phyloP scores from a whole-genome alignment of 1,139 yeast genomes.

The Diutina rugosa region DNA sequence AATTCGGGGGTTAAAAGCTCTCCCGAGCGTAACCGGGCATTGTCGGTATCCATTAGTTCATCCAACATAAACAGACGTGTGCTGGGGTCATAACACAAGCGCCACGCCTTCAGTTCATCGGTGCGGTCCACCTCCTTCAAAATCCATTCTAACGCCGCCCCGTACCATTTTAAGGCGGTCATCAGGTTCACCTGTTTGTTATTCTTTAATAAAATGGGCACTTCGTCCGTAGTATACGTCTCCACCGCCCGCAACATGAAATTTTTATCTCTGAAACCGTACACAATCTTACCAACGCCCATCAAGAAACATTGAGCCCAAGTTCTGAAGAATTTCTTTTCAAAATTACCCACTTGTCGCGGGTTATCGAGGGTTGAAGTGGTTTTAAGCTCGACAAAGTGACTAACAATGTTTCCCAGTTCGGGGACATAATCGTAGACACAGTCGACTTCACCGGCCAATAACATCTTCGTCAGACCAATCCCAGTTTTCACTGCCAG shows the following conservation, averaged over 20 bases:
- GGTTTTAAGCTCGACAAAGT: slow-evolving; percentile 82
- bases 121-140: slow-evolving; percentile 35
- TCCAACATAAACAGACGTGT: slow-evolving; percentile 16
- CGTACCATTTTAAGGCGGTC: slow-evolving; percentile 75
- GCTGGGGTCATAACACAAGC: slow-evolving; percentile 22
- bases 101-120: slow-evolving; percentile 23
- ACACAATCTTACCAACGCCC: slow-evolving; percentile 66
- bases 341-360: slow-evolving; percentile 47
- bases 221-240: slow-evolving; percentile 61
- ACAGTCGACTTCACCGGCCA: slow-evolving; percentile 92
- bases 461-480: slow-evolving; percentile 51
- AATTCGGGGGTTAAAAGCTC: slow-evolving; percentile 42
- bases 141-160: slow-evolving; percentile 75
- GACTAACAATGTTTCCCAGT: slow-evolving; percentile 36
- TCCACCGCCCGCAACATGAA: slow-evolving; percentile 56
- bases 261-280: slow-evolving; percentile 77
- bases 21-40: slow-evolving; percentile 17
- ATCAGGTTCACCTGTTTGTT: slow-evolving; percentile 33
- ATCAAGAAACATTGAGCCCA: slow-evolving; percentile 94
- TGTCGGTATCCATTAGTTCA: slow-evolving; percentile 16
- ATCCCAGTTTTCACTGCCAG: slow-evolving; percentile 76
- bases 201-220: slow-evolving; percentile 49
- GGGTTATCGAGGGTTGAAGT: slow-evolving; percentile 39
- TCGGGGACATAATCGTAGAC: slow-evolving; percentile 69
- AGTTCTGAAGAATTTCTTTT: slow-evolving; percentile 56